These are phyloP conservation scores for Solanum megistacrolobum DNA, from an alignment of 257 asterid species.

Conservation along the genomic window DNA sequence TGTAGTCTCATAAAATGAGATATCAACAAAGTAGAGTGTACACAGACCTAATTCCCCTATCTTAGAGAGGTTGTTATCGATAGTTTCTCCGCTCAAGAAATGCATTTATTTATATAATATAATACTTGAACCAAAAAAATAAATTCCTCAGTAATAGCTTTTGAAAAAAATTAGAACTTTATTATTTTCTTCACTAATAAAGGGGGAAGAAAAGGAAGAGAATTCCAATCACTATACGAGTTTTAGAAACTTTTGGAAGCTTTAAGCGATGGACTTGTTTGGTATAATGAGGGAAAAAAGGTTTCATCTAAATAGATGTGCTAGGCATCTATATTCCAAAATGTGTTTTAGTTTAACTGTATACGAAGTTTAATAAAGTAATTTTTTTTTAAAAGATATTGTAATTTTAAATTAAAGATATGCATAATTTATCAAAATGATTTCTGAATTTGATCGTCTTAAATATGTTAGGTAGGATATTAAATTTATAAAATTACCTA, in stretches of 20 bases:
- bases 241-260: neutral
- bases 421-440: neutral
- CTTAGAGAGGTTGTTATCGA: neutral
- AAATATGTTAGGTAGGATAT: neutral
- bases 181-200: neutral
- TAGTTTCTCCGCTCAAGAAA: neutral
- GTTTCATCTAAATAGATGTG: neutral
- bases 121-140: neutral
- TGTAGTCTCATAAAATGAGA: neutral
- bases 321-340: neutral
- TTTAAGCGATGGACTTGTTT: neutral
- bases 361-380: neutral
- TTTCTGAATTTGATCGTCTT: neutral
- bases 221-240: neutral
- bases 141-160: neutral
- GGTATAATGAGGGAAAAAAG: neutral
- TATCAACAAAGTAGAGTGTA: rapidly evolving
- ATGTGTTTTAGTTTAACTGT: neutral
- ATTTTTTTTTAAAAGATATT: neutral
- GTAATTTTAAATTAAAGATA: neutral
- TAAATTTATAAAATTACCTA: neutral
- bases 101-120: neutral
- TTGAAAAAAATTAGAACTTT: neutral
- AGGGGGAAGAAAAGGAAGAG: neutral
- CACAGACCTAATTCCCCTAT: neutral